Evolutionary conservation across 2,329 filamentous ascomycete genomes (phyloP).

Genomic region (Epichloe sylvatica): DNA sequence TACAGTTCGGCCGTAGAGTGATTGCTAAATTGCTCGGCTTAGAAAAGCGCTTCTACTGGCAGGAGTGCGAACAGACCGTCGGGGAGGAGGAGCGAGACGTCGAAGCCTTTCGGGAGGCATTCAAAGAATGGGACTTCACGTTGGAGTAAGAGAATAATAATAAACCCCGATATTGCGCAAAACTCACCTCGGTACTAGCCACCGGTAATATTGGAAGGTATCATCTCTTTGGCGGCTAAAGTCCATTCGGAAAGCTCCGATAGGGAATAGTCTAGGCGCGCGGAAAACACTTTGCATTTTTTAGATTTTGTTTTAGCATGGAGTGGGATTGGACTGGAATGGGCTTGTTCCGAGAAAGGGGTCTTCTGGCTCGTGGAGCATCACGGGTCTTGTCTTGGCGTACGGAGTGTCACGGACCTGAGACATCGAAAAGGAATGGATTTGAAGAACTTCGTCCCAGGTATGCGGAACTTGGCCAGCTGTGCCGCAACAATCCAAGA

Average conservation of each 20-base stretch:
- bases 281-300: not conserved
- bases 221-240: no score
- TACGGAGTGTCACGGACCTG: not conserved
- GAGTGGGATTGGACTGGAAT: not conserved
- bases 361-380: not conserved
- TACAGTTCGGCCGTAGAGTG: constrained; percentile 81
- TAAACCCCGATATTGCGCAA: no score
- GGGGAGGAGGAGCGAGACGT: constrained; percentile 70
- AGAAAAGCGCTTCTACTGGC: constrained; percentile 71
- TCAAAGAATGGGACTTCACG: constrained; percentile 79
- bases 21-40: constrained; percentile 75
- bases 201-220: no score
- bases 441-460: no score
- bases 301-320: not conserved
- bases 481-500: no score
- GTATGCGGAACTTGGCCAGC: no score
- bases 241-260: not conserved
- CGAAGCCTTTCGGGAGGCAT: constrained; percentile 64
- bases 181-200: no score
- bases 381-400: not conserved
- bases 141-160: constrained; percentile 10
- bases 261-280: not conserved
- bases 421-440: not conserved
- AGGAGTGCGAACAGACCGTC: constrained; percentile 63
- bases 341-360: not conserved